phyloP scores from a whole-genome alignment of 495 filamentous ascomycete species.

The Neurospora tetraspora region DNA sequence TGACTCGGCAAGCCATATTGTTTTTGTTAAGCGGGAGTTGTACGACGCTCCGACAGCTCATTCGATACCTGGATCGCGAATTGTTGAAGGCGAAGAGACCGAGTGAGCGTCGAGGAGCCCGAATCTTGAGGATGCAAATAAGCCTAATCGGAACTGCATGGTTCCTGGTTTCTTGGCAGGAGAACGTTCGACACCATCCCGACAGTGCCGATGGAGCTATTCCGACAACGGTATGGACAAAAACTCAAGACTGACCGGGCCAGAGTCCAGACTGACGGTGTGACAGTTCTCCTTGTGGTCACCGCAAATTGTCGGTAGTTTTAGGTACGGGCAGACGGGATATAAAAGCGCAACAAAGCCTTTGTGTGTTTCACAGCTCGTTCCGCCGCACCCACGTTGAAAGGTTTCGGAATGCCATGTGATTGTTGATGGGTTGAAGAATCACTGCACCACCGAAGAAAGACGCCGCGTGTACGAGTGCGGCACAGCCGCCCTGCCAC shows the following conservation, averaged over 20 bases:
- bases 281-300: neutral
- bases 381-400: neutral
- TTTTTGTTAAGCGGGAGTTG: neutral
- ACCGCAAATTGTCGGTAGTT: neutral
- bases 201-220: neutral
- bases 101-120: neutral
- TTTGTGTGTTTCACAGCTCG: neutral
- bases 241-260: neutral
- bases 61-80: neutral
- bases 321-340: neutral
- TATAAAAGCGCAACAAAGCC: neutral
- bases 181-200: neutral
- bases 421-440: neutral
- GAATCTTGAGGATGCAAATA: neutral
- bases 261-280: neutral
- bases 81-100: neutral
- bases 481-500: neutral
- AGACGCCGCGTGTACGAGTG: neutral
- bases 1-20: neutral
- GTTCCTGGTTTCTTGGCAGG: neutral
- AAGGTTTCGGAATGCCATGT: neutral
- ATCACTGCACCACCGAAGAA: neutral
- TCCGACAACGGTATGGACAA: neutral
- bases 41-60: neutral
- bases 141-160: neutral